These are phyloP conservation scores for Globisporangium paroecandrum DNA, from an alignment of 352 stramenopile species.

Conservation along the genomic window DNA sequence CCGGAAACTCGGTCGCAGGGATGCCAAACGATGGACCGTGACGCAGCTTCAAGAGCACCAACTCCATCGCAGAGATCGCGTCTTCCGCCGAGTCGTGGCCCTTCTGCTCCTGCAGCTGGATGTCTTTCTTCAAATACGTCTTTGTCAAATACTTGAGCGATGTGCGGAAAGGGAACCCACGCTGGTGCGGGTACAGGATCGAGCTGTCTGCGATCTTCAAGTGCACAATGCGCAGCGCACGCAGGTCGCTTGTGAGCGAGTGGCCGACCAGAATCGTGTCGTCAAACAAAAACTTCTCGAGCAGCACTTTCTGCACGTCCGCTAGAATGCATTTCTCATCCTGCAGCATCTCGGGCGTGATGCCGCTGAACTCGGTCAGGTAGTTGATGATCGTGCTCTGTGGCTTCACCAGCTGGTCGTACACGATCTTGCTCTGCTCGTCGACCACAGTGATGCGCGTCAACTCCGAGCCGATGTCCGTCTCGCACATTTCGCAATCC, in stretches of 20 bases:
- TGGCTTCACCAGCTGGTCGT: conserved; percentile 83
- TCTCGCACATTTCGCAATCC: conserved; percentile 91
- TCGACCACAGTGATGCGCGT: conserved; percentile 82
- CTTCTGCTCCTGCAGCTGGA: conserved; percentile 56
- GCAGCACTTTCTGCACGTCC: conserved; percentile 68
- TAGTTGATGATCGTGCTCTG: conserved; percentile 87
- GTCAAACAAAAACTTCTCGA: conserved; percentile 51
- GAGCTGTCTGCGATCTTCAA: conserved; percentile 67
- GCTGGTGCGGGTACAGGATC: conserved; percentile 81
- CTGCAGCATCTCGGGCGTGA: conserved; percentile 68
- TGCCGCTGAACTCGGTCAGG: conserved; percentile 88
- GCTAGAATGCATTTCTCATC: conserved; percentile 54
- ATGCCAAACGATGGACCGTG: conserved; percentile 72
- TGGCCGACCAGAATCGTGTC: conserved; percentile 85
- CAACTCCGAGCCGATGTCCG: conserved; percentile 77
- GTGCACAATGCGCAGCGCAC: conserved; percentile 75
- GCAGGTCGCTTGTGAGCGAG: conserved; percentile 83
- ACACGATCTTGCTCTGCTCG: conserved; percentile 49
- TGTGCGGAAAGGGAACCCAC: conserved; percentile 77
- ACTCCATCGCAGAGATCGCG: conserved; percentile 69
- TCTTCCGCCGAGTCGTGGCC: conserved; percentile 86
- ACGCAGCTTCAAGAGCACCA: conserved; percentile 71
- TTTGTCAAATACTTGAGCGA: conserved; percentile 84
- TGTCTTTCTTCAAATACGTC: conserved; percentile 75
- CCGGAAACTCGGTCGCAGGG: conserved; percentile 34